phyloP scores from a whole-genome alignment of 106 monocot species.

The Posidonia australis region DNA sequence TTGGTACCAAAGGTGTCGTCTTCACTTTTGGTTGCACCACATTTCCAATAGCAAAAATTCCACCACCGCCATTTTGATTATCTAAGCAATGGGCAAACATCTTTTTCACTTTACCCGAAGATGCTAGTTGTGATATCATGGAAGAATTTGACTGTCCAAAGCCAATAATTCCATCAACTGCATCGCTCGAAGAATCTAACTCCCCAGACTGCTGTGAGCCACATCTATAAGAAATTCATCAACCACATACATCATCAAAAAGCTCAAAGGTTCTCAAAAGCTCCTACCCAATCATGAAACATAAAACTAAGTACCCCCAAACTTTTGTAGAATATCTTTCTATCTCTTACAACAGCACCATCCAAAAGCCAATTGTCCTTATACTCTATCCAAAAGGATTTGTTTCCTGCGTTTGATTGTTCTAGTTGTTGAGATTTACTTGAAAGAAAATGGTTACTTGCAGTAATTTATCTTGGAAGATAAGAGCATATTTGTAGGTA shows the following conservation, averaged over 20 bases:
- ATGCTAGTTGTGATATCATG: constrained; percentile 71
- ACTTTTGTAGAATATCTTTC: no score
- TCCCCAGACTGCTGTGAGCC: constrained; percentile 62
- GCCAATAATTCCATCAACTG: constrained; percentile 88
- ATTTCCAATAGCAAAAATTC: constrained; percentile 85
- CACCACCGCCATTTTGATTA: constrained; percentile 74
- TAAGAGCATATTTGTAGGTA: no score
- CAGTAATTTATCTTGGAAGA: no score
- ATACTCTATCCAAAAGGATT: no score
- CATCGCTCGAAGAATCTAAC: constrained; percentile 62
- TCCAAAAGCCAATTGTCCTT: no score
- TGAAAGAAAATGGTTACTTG: no score
- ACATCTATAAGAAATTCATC: constrained; percentile 30
- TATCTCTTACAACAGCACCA: no score
- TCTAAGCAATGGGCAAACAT: constrained; percentile 94
- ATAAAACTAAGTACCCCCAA: no score
- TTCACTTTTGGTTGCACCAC: constrained; percentile 85
- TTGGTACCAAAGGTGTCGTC: constrained; percentile 72
- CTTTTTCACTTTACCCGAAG: constrained; percentile 72
- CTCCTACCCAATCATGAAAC: neutral
- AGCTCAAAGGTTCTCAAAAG: neutral
- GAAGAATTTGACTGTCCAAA: constrained; percentile 92
- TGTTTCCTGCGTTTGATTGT: no score
- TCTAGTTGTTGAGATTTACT: no score
- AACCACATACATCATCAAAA: neutral